Base-by-base conservation (phyloP, 352 stramenopile species). In the Phytophthora pistaciae region DNA sequence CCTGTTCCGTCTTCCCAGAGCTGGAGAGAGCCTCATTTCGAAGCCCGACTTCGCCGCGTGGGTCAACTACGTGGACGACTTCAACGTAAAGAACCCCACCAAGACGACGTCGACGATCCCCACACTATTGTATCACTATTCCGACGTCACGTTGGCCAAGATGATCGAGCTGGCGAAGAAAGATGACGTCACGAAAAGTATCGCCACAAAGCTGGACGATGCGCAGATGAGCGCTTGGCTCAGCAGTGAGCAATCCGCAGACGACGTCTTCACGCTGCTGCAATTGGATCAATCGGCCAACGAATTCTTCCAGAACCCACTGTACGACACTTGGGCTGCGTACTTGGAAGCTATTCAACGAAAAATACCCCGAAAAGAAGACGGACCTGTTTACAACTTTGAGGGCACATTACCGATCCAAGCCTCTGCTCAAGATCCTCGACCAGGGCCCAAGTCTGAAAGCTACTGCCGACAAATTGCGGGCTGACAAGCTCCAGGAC, bases 311-410 rank as follows among this genome's bases (percentile, higher is more conserved):
- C 3, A 21, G 5, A 57, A 57, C 31, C 50, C 25, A 1, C 50
- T 57, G 25, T 38, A 40, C 23, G 38, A 40, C 4, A 57, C 50
- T 8, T 57, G 52, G 52, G 14, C 14, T 3, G 20, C 23, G 25
- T 57, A 57, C 52, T 14, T 57, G 52, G n/a, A 20, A 57, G 42
- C n/a, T 49, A 5, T 49, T 49, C 18, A 49, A 49, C 42, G 7
- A 49, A 20, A 18, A 49, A 20, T 21, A 23, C 20, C 18, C 42
- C 8, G 42, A 20, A 8, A 49, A 49, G 5, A 49, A 20, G 18
- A 49, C 42, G 14, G 42, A 49, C 42, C n/a, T 49, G 42, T 49
- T 49, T 5, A 21, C 42, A 16, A 49, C 16, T 1, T 6, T 49
- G 42, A 9, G 9, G 18, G 16, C 14, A 8, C 42, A 49, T 18